Base-by-base conservation (phyloP, 306 rosid species). In the Urtica urens region DNA sequence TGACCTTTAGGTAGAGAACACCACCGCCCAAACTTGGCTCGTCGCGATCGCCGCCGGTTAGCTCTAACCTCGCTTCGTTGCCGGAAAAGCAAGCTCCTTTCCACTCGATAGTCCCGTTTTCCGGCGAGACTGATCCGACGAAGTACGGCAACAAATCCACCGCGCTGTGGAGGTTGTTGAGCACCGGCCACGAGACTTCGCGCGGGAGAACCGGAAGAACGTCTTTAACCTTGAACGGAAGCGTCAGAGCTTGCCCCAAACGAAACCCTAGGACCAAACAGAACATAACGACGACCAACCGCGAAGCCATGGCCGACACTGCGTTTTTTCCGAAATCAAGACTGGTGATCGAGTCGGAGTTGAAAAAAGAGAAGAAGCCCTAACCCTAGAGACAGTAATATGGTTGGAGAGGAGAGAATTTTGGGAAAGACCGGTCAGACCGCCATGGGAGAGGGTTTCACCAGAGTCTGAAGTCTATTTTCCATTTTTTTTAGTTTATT, bases 161-260 rank as follows among this genome's bases (percentile, higher is more conserved):
- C 25, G 97, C 93, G 62, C 81, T 74, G 62, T 90, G 95, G 57
- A 90, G 34, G 34, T 62, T 90, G 60, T 90, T 81, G 28, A 90
- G 92, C 29, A 90, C 87, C 23, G 97, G 95, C 97, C 97, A 90
- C 23, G 97, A 81, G 7, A 90, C 70, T 47, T 73, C 74, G 17
- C 43, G 82, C 0, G 97, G 97, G 10, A 90, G 82, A 64, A 77
- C 97, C 11, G 97, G 95, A 59, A 84, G 86, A 57, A 81, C 77
- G 49, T 90, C 97, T 49, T 81, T 74, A 27, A 70, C 70, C 56
- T 74, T 67, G 54, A 90, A 74, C 26, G 97, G 95, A 1, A 84
- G 67, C 67, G 74, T 81, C 16, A 84, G 44, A 49, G 82, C 83
- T 57, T 51, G 24, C 26, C 62, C 59, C 20, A 70, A 49, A 7